A percentile compares a stretch with the other conserved stretches of the same genome.
These are phyloP conservation scores for Microglena sp. DNA, from an alignment of 139 green algal genomes.

Conservation along the genomic window DNA sequence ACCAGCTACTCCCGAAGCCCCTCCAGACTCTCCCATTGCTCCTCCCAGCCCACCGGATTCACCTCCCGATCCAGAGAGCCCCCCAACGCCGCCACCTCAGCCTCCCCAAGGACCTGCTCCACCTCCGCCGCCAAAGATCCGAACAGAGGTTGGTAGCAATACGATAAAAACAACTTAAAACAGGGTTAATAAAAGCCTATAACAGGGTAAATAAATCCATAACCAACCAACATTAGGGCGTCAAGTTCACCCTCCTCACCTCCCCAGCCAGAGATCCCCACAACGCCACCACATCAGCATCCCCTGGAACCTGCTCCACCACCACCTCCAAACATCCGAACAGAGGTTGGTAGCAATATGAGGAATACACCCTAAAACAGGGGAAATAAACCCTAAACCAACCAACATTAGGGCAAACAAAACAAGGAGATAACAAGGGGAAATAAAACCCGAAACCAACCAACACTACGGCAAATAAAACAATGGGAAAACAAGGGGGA, in stretches of 20 bases:
- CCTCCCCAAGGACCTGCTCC: constrained; percentile 4
- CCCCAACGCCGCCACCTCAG: background rate
- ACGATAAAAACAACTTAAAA: too few species aligned
- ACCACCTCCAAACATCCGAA: constrained; percentile 16
- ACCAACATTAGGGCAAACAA: too few species aligned
- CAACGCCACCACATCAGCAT: constrained; percentile 2
- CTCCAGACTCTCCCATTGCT: background rate
- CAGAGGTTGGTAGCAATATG: constrained; percentile 11
- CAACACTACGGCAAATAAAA: constrained; percentile 12
- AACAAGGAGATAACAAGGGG: background rate
- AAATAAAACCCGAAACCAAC: too few species aligned
- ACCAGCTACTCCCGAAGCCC: background rate
- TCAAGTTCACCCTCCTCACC: background rate
- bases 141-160: constrained; percentile 18
- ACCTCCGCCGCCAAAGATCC: constrained; percentile 11
- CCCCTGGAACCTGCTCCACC: constrained; percentile 1
- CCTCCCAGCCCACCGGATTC: background rate
- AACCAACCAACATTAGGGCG: background rate
- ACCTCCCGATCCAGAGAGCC: background rate
- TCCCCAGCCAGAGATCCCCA: background rate
- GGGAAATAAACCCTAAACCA: too few species aligned
- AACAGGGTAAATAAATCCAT: too few species aligned
- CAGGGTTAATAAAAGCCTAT: background rate
- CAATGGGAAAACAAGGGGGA: background rate
- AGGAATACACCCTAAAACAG: too few species aligned